Evolutionary conservation across 805 yeast species (phyloP).

Genomic region (Yarrowia keelungensis): DNA sequence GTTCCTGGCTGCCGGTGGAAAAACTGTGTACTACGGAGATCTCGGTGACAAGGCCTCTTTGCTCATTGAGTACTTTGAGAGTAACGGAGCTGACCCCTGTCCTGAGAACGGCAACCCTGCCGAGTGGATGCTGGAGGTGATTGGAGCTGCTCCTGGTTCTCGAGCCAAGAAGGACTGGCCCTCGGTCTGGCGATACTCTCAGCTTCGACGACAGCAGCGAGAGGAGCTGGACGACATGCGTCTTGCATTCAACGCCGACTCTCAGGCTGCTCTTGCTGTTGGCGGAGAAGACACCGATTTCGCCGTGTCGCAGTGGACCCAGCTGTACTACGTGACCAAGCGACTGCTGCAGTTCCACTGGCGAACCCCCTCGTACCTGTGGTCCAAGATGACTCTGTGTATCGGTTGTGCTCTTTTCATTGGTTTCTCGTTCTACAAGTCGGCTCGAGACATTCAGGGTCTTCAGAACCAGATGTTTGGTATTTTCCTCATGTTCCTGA

Average conservation of each 20-base stretch:
- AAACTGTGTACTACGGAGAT: conserved; percentile 78
- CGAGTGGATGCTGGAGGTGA: conserved; percentile 86
- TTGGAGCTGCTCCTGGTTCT: conserved; percentile 53
- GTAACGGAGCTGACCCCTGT: conserved; percentile 68
- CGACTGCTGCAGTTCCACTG: conserved; percentile 68
- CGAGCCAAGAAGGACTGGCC: conserved; percentile 51
- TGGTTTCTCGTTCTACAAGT: conserved; percentile 74
- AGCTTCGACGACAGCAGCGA: conserved; percentile 64
- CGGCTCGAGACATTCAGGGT: conserved; percentile 67
- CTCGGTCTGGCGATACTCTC: conserved; percentile 78
- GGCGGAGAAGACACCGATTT: conserved; percentile 55
- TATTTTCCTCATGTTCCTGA: conserved; percentile 68
- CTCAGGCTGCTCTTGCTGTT: conserved; percentile 48
- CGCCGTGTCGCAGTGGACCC: conserved; percentile 52
- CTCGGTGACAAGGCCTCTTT: conserved; percentile 65
- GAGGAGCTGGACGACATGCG: conserved; percentile 67
- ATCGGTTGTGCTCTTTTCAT: conserved; percentile 64
- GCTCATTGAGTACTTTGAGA: conserved; percentile 70
- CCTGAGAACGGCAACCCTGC: conserved; percentile 79
- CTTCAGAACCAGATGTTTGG: conserved; percentile 85
- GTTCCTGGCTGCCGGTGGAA: conserved; percentile 73
- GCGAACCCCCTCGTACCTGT: conserved; percentile 68
- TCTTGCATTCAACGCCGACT: conserved; percentile 56
- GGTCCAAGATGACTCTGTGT: conserved; percentile 63
- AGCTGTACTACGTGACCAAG: conserved; percentile 55